These are phyloP conservation scores for Botrytis fabae DNA, from an alignment of 2,329 filamentous ascomycete genomes.

Conservation along the genomic window DNA sequence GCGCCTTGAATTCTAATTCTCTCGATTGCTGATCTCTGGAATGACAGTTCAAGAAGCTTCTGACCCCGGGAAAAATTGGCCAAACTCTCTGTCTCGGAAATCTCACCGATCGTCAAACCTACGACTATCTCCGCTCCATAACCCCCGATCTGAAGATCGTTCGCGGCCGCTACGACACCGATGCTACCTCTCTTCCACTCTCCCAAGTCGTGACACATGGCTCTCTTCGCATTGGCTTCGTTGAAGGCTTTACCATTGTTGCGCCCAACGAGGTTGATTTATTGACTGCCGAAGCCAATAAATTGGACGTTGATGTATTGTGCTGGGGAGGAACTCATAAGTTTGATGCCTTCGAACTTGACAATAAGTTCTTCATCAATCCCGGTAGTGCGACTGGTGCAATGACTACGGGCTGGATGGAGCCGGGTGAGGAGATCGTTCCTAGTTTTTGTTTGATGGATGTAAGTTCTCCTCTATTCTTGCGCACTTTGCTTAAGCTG, in stretches of 20 bases:
- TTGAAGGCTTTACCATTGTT: slow-evolving; percentile 68
- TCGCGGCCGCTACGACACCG: slow-evolving; percentile 66
- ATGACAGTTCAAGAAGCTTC: slow-evolving; percentile 77
- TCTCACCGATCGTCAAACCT: slow-evolving; percentile 75
- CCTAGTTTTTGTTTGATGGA: slow-evolving; percentile 98
- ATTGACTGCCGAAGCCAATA: slow-evolving; percentile 66
- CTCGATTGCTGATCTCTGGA: slow-evolving; percentile 15
- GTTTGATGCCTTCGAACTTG: slow-evolving; percentile 71
- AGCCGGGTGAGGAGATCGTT: slow-evolving; percentile 67
- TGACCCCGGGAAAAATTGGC: slow-evolving; percentile 79
- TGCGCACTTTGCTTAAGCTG: background rate
- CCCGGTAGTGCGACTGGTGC: slow-evolving; percentile 67
- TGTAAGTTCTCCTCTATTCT: slow-evolving; percentile 57
- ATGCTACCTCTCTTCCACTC: slow-evolving; percentile 64
- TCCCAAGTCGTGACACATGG: slow-evolving; percentile 68
- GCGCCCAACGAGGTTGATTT: slow-evolving; percentile 64
- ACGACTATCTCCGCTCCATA: slow-evolving; percentile 76
- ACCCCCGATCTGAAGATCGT: slow-evolving; percentile 72
- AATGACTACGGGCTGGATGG: slow-evolving; percentile 58
- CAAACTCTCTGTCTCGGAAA: slow-evolving; percentile 80
- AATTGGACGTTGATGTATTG: slow-evolving; percentile 66
- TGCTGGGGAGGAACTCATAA: slow-evolving; percentile 69
- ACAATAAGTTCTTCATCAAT: slow-evolving; percentile 74
- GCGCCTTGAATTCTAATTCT: slow-evolving; percentile 23
- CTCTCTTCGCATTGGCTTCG: slow-evolving; percentile 63